Evolutionary conservation across 2,329 filamentous ascomycete species (phyloP).

Genomic region (Coniochaeta ligniaria): DNA sequence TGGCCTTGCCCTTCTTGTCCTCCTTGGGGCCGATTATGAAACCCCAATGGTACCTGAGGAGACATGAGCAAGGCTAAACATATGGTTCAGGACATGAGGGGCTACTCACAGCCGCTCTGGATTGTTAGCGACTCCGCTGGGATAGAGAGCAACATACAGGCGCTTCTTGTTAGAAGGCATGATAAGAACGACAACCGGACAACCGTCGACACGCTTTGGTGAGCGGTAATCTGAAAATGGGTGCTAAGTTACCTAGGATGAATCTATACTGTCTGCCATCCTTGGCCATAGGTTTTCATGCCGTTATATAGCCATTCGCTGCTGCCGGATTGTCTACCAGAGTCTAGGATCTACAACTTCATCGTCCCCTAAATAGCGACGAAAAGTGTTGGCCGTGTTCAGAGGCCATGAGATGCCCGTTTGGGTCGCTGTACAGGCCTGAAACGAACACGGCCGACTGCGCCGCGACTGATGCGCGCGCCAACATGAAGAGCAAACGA

Average conservation of each 20-base stretch:
- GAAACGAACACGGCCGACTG: background rate
- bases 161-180: slow-evolving; percentile 19
- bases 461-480: background rate
- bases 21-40: slow-evolving; percentile 22
- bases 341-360: no score
- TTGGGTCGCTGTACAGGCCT: background rate
- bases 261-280: no score
- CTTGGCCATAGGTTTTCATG: no score
- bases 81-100: background rate
- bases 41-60: slow-evolving; percentile 17
- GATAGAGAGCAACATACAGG: slow-evolving; percentile 24
- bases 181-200: no score
- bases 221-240: no score
- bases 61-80: background rate
- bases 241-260: no score
- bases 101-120: no score
- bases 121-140: slow-evolving; percentile 11
- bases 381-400: background rate
- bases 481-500: background rate
- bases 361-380: background rate
- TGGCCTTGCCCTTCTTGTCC: slow-evolving; percentile 12
- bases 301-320: no score
- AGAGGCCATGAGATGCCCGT: background rate
- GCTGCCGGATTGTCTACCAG: no score
- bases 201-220: no score